A percentile compares a stretch with the other conserved stretches of the same genome.
Evolutionary conservation across 2,329 filamentous ascomycete genomes (phyloP).

Genomic region (Leptosphaerulina australis): DNA sequence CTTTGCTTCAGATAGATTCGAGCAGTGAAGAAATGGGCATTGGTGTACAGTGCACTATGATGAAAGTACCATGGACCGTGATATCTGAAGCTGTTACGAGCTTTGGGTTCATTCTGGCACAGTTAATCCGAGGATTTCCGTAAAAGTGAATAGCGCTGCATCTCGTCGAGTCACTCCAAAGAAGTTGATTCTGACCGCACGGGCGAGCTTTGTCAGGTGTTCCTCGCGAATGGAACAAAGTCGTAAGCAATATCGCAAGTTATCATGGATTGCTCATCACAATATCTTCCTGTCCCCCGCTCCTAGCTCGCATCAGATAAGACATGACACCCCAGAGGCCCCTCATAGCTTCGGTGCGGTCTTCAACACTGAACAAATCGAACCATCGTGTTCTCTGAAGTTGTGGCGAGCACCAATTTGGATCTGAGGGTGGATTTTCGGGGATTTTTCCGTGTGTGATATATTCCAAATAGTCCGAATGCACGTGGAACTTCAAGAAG

Average conservation of each 20-base stretch:
- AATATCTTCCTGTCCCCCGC: slow-evolving; percentile 12
- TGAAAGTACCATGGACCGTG: not conserved
- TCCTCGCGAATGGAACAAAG: not conserved
- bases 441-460: slow-evolving; percentile 54
- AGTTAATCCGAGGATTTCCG: slow-evolving; percentile 1
- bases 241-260: not conserved
- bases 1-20: slow-evolving; percentile 6
- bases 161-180: not conserved
- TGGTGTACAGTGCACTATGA: not conserved
- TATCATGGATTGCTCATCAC: slow-evolving; percentile 5
- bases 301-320: slow-evolving; percentile 52
- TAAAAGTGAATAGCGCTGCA: not conserved
- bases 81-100: not conserved
- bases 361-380: slow-evolving; percentile 60
- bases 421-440: slow-evolving; percentile 30
- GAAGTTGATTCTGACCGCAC: not conserved
- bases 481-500: slow-evolving; percentile 64
- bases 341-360: slow-evolving; percentile 62
- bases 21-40: not conserved
- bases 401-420: slow-evolving; percentile 58
- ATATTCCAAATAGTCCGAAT: slow-evolving; percentile 62
- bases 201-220: not conserved
- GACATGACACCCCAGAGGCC: slow-evolving; percentile 64
- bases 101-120: not conserved
- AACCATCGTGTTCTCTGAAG: slow-evolving; percentile 65